These are phyloP conservation scores for Echeveria elegans DNA, from an alignment of 164 flowering plant species.

Conservation along the genomic window DNA sequence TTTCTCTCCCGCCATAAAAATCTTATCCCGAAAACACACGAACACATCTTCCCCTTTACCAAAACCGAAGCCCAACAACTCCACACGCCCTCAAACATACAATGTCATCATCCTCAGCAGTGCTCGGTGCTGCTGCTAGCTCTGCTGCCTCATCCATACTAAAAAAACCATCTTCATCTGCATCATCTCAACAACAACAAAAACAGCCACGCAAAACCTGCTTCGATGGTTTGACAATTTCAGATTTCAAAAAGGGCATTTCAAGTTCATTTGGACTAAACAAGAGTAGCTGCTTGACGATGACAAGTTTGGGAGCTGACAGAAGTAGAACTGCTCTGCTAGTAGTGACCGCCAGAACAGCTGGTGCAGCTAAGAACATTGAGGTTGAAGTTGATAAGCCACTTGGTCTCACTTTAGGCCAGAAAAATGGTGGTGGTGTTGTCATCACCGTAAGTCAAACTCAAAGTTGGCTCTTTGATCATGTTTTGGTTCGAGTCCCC, in stretches of 20 bases:
- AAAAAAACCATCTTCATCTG: not conserved
- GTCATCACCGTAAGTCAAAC: constrained; percentile 62
- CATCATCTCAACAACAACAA: not conserved
- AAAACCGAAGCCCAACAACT: not conserved
- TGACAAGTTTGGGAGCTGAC: constrained; percentile 15
- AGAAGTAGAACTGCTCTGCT: constrained; percentile 15
- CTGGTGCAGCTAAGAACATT: constrained; percentile 75
- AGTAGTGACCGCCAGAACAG: constrained; percentile 57
- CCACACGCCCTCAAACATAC: not conserved
- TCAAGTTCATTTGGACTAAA: constrained; percentile 26
- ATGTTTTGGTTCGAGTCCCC: not conserved
- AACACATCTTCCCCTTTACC: not conserved
- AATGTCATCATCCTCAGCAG: not conserved
- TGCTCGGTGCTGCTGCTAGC: constrained; percentile 1
- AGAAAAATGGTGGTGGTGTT: constrained; percentile 84
- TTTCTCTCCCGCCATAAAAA: not conserved
- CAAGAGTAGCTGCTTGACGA: constrained; percentile 14
- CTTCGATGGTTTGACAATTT: constrained; percentile 57
- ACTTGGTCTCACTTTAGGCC: constrained; percentile 81
- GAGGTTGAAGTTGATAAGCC: constrained; percentile 99
- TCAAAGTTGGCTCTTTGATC: constrained; percentile 2
- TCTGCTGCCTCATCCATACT: not conserved
- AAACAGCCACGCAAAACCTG: constrained; percentile 36
- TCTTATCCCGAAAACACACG: not conserved
- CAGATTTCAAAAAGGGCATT: constrained; percentile 50